Percentiles rank a stretch among this genome's conserved stretches.
Conservation (phyloP, 495 filamentous ascomycete species). For the Cladorrhinum samala region DNA sequence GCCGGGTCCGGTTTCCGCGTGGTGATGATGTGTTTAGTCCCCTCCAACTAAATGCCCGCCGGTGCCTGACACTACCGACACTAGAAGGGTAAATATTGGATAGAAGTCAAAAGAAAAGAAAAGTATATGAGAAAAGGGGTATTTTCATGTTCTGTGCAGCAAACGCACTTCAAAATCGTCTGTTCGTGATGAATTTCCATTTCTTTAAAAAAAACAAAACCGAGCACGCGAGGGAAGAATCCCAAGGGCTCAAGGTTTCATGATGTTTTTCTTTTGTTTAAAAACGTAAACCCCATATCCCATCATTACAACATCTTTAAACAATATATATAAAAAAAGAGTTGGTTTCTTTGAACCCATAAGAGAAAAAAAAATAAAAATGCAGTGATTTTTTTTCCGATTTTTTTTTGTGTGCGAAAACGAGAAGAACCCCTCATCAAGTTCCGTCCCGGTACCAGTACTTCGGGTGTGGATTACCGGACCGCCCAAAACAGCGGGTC, state of each 20-base stretch:
- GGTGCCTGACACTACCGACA: not conserved
- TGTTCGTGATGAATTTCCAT: not conserved
- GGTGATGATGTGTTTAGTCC: not conserved
- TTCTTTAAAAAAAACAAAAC: not conserved
- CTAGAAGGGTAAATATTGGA: not conserved
- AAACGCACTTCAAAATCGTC: not conserved
- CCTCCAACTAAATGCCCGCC: not conserved
- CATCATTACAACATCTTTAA: not conserved
- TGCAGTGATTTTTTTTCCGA: too few species aligned
- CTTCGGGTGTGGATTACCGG: not conserved
- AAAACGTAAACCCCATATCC: not conserved
- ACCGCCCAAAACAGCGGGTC: not conserved
- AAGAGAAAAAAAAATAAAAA: too few species aligned
- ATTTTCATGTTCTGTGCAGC: not conserved
- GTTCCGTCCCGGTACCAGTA: not conserved
- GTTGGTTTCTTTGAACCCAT: not conserved
- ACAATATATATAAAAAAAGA: not conserved
- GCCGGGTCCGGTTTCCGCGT: too few species aligned
- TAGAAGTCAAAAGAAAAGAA: not conserved
- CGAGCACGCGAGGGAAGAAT: not conserved
- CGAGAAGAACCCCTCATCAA: not conserved
- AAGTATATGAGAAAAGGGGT: not conserved
- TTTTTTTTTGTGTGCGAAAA: too few species aligned
- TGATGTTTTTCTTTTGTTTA: not conserved
- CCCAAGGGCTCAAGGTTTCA: slow-evolving; percentile 4